These are phyloP conservation scores for Yamadazyma scolyti DNA, from an alignment of 805 yeast species.

Conservation along the genomic window DNA sequence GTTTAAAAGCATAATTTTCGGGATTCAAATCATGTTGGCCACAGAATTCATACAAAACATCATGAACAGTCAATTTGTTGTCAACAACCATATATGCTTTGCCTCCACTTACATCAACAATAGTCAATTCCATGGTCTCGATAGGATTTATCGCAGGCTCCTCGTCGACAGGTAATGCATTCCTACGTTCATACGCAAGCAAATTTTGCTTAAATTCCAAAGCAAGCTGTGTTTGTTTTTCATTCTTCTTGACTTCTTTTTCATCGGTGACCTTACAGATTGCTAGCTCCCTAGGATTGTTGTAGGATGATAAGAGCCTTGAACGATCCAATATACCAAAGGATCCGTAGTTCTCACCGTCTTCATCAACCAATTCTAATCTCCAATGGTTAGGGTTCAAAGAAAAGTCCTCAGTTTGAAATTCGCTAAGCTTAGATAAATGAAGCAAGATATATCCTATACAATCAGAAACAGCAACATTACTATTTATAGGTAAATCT, in stretches of 20 bases:
- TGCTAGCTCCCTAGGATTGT: constrained; percentile 76
- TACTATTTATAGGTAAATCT: constrained; percentile 21
- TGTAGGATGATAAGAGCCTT: constrained; percentile 63
- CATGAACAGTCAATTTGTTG: constrained; percentile 16
- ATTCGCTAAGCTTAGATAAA: constrained; percentile 20
- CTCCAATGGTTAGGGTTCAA: constrained; percentile 63
- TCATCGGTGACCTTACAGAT: constrained; percentile 56
- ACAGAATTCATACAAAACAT: constrained; percentile 25
- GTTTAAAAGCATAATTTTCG: constrained; percentile 21
- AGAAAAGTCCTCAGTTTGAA: constrained; percentile 10
- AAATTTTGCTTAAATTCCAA: constrained; percentile 31
- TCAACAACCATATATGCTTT: constrained; percentile 4
- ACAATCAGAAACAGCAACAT: constrained; percentile 32
- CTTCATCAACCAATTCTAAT: constrained; percentile 83
- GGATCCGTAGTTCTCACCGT: constrained; percentile 88
- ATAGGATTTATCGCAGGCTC: constrained; percentile 10
- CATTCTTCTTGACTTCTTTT: constrained; percentile 44
- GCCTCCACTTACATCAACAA: constrained; percentile 7
- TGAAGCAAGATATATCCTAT: constrained; percentile 36
- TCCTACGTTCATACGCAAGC: constrained; percentile 5
- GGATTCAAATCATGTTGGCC: constrained; percentile 23
- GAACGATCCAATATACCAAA: constrained; percentile 83
- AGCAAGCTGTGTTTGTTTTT: constrained; percentile 52
- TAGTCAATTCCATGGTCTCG: constrained; percentile 8
- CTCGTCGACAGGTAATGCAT: neutral